Percentiles rank a stretch among this genome's conserved stretches.
These are phyloP conservation scores for Sclerotiophoma versabilis DNA, from an alignment of 2,329 filamentous ascomycete genomes.

Conservation along the genomic window DNA sequence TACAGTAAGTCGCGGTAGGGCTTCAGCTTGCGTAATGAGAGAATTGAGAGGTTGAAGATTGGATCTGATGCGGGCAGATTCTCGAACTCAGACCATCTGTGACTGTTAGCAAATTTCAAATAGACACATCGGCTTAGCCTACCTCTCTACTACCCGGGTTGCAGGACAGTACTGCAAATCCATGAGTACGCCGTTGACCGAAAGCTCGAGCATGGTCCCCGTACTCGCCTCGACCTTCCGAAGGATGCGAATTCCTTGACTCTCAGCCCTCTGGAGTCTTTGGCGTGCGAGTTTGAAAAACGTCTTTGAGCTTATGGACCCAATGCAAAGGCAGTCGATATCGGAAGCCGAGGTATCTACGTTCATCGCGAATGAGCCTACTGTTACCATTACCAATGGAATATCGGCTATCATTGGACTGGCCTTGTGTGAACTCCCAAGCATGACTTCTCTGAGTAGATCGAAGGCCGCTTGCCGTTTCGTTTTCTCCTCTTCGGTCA, in stretches of 20 bases:
- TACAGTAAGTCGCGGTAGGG: constrained; percentile 69
- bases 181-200: constrained; percentile 64
- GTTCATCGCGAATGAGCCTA: constrained; percentile 71
- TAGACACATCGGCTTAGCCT: constrained; percentile 3
- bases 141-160: constrained; percentile 61
- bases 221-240: constrained; percentile 65
- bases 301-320: constrained; percentile 64
- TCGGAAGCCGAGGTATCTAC: constrained; percentile 69
- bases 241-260: constrained; percentile 58
- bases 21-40: constrained; percentile 68
- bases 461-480: constrained; percentile 55
- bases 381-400: constrained; percentile 63
- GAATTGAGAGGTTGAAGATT: constrained; percentile 63
- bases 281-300: constrained; percentile 68
- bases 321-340: constrained; percentile 71
- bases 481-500: constrained; percentile 54
- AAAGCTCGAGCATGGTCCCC: constrained; percentile 70
- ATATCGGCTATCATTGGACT: constrained; percentile 24
- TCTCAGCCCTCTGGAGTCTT: constrained; percentile 59
- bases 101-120: constrained; percentile 10
- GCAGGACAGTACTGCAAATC: constrained; percentile 73
- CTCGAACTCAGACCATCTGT: constrained; percentile 49
- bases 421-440: constrained; percentile 35
- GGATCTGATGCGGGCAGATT: constrained; percentile 59
- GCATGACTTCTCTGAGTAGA: constrained; percentile 55